Percentiles rank a stretch among this genome's conserved stretches.
Conservation (phyloP, 345 rosid species). For the Bruguiera gymnorhiza region DNA sequence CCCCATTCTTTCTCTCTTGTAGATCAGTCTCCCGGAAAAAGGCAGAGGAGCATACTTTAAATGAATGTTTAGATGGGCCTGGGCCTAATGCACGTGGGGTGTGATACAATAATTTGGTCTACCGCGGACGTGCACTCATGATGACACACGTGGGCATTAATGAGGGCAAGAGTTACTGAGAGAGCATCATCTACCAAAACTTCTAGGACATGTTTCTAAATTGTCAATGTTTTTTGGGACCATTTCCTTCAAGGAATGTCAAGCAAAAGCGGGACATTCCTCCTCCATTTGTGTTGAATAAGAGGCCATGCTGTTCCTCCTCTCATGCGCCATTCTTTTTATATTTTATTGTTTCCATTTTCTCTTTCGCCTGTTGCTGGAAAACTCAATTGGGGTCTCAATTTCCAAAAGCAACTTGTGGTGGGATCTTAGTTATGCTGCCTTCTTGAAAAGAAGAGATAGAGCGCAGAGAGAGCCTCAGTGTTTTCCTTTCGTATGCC, state of each 20-base stretch:
- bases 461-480: not conserved
- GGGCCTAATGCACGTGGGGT: constrained; percentile 41
- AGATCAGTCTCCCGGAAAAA: no score
- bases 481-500: not conserved
- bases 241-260: constrained; percentile 1
- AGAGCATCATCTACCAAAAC: not conserved
- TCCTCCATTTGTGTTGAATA: not conserved
- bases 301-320: not conserved
- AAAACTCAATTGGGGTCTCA: not conserved
- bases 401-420: constrained; percentile 16
- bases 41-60: no score
- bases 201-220: constrained; percentile 25
- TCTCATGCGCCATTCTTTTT: not conserved
- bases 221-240: not conserved
- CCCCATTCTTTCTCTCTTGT: no score
- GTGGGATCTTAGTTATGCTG: constrained; percentile 35
- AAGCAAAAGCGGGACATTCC: not conserved
- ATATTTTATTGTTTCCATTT: not conserved
- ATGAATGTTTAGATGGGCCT: constrained; percentile 18
- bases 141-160: constrained; percentile 60
- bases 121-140: constrained; percentile 42
- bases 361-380: not conserved
- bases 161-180: not conserved
- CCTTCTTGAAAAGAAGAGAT: not conserved
- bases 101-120: constrained; percentile 51